Evolutionary conservation across 805 yeast species (phyloP).

Genomic region (Starmerella apis): DNA sequence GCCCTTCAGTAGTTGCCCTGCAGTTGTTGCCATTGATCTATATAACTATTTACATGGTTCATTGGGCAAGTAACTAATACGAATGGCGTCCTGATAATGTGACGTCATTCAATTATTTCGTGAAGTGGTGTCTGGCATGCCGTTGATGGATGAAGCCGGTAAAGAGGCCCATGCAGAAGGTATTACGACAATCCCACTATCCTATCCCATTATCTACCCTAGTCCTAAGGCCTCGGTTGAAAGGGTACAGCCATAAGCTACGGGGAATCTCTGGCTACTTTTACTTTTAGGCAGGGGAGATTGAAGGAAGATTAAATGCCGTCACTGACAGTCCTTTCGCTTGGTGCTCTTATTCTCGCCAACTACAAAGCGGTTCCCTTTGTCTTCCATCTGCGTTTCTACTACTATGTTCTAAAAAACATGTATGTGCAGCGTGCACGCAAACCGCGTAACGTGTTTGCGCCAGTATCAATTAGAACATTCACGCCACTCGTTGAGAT

Average conservation of each 20-base stretch:
- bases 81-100: no score
- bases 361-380: slow-evolving; percentile 59
- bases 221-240: slow-evolving; percentile 1
- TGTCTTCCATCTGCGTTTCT: slow-evolving; percentile 56
- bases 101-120: no score
- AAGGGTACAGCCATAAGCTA: neutral
- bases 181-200: neutral
- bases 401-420: slow-evolving; percentile 35
- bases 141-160: no score
- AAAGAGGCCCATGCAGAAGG: no score
- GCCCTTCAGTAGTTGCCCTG: no score
- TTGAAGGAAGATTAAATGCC: no score
- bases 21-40: no score
- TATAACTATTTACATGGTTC: no score
- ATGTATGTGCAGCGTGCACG: slow-evolving; percentile 4
- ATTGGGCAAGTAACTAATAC: no score
- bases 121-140: no score
- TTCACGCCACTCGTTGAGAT: slow-evolving; percentile 69
- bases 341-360: slow-evolving; percentile 30
- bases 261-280: neutral
- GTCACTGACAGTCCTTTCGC: slow-evolving; percentile 10
- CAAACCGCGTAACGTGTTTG: slow-evolving; percentile 9
- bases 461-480: slow-evolving; percentile 31
- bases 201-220: neutral
- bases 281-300: no score